A percentile compares a stretch with the other conserved stretches of the same genome.
These are phyloP conservation scores for Nannochloropsis limnetica DNA, from an alignment of 352 stramenopile genomes.

Conservation along the genomic window DNA sequence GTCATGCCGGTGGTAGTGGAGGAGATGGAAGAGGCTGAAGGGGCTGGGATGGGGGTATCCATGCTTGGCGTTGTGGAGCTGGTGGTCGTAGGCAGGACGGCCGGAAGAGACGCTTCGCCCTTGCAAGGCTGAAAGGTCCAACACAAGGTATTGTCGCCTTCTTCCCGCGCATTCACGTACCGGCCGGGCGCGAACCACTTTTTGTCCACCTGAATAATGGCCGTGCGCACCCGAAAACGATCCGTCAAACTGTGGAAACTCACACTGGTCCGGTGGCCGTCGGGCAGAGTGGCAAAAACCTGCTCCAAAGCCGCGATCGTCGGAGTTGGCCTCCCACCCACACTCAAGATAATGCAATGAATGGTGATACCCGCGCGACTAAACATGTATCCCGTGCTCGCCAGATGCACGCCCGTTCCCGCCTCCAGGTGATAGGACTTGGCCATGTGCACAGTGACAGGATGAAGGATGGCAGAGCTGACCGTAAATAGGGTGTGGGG, in stretches of 20 bases:
- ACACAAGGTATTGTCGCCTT: neutral
- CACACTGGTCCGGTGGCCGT: constrained; percentile 68
- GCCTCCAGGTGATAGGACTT: constrained; percentile 54
- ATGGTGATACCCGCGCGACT: constrained; percentile 71
- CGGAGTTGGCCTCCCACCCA: constrained; percentile 67
- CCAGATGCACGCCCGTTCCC: constrained; percentile 65
- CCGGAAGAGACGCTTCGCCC: neutral
- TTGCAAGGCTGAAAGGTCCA: constrained; percentile 22
- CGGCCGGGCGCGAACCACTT: constrained; percentile 65
- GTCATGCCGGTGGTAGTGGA: neutral
- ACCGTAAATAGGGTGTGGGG: neutral
- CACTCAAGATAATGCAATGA: constrained; percentile 70
- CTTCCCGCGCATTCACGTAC: neutral
- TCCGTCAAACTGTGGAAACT: constrained; percentile 74
- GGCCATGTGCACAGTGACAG: constrained; percentile 27
- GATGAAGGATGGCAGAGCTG: constrained; percentile 3
- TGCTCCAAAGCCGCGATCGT: constrained; percentile 69
- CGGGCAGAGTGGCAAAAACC: constrained; percentile 60
- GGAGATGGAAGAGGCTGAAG: neutral
- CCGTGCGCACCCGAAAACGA: constrained; percentile 67
- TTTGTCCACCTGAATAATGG: constrained; percentile 75
- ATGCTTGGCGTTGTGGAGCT: neutral
- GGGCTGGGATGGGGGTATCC: neutral
- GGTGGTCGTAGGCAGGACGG: neutral
- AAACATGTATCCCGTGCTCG: constrained; percentile 76